phyloP scores from a whole-genome alignment of 306 rosid species.

The Parietaria judaica region DNA sequence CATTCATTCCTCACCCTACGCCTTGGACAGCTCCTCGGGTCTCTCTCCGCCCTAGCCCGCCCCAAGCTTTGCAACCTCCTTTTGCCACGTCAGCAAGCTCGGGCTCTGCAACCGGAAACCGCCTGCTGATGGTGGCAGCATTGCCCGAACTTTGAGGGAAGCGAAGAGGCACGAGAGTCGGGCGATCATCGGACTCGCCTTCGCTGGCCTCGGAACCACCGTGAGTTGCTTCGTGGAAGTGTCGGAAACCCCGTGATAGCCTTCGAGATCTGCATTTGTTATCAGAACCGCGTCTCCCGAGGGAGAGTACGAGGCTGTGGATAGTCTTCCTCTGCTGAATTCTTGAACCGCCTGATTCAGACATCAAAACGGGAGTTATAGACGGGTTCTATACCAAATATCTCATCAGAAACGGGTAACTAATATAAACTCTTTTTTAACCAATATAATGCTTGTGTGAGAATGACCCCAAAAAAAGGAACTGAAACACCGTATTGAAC shows the following conservation, averaged over 20 bases:
- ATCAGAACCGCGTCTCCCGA: constrained; percentile 81
- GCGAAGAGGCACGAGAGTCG: constrained; percentile 78
- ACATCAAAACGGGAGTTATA: background rate
- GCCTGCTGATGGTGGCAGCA: constrained; percentile 44
- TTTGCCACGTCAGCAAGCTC: constrained; percentile 55
- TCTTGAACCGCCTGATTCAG: constrained; percentile 78
- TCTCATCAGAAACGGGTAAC: background rate
- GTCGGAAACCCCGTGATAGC: constrained; percentile 50
- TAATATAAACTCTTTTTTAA: no score
- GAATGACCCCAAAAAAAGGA: background rate
- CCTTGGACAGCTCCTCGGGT: no score
- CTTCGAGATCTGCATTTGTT: constrained; percentile 92
- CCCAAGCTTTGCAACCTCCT: no score
- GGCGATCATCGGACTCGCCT: constrained; percentile 68
- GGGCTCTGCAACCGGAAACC: constrained; percentile 71
- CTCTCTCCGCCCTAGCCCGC: no score
- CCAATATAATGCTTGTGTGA: background rate
- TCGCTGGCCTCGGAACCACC: constrained; percentile 44
- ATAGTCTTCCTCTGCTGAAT: constrained; percentile 35
- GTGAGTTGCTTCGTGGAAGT: constrained; percentile 49
- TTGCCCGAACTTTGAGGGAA: constrained; percentile 62
- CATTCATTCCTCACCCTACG: no score
- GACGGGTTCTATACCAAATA: background rate
- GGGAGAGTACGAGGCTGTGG: constrained; percentile 46
- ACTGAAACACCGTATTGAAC: no score